Evolutionary conservation across 1,284 basidiomycete genomes (phyloP), one percentile per base, ranked within the genome.

Genomic region (Malassezia yamatoensis): DNA sequence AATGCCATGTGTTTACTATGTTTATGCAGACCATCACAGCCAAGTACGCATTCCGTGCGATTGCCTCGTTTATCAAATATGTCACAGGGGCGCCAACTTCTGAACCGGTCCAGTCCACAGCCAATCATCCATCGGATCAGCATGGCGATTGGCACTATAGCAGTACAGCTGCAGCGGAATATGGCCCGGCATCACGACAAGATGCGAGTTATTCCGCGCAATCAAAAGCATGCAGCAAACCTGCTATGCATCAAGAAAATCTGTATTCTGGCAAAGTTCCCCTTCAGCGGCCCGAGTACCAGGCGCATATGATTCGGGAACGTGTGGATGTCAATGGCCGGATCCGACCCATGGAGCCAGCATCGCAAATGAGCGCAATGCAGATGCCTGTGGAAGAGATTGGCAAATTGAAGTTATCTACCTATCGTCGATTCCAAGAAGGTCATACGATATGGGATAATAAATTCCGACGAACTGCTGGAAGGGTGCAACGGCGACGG

Each of bases 321-420:
- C 83, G 93, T 11, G 83, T 96, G 18, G 83, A 85, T 16, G 83
- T 85, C 4, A 79, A 80, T 20, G 93, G 93, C 7, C 76, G 82
- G 7, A 79, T 88, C 15, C 83, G 90, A 10, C 81, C 85, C 0
- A 79, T 98, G 61, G 90, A 96, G 68, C 79, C 83, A 0, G 80
- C 81, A 57, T 74, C 79, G 1, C 81, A 85, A 44, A 78, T 96
- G 0, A 75, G 77, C 6, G 85, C 83, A 0, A 78, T 93, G 40
- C 79, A 78, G 8, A 75, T 91, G 41, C 80, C 81, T 0, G 73
- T 78, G 0, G 82, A 85, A 20, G 77, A 83, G 44, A 70, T 81
- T 9, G 80, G 81, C 0, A 54, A 75, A 18, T 76, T 82, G 65
- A 79, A 80, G 11, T n/a, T 39, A 24, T 12, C 9, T 32, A 35